These are phyloP conservation scores for Histomonas meleagridis DNA, from an alignment of 208 protist genomes.

Conservation along the genomic window DNA sequence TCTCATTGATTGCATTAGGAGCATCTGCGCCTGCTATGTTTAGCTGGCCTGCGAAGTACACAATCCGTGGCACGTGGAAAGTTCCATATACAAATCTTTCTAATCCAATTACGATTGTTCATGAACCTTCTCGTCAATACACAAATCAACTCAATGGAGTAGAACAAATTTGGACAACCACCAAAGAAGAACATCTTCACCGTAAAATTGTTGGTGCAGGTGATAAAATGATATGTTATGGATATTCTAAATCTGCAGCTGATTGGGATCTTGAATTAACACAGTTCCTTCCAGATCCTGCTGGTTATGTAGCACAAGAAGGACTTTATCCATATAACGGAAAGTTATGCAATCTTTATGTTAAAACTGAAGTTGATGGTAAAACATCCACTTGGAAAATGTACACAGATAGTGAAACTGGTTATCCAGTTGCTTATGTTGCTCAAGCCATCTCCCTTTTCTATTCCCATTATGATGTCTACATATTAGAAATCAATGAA, in stretches of 20 bases:
- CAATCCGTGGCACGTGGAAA: not conserved
- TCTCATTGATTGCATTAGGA: too few species aligned
- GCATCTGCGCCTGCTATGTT: too few species aligned
- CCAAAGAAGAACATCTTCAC: not conserved
- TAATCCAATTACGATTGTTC: constrained; percentile 15
- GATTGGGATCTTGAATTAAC: not conserved
- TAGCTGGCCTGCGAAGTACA: not conserved
- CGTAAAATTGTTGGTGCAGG: not conserved
- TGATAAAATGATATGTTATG: constrained; percentile 2
- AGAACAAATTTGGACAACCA: not conserved
- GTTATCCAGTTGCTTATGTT: constrained; percentile 29
- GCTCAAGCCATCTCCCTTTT: not conserved
- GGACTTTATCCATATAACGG: not conserved
- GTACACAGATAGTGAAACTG: not conserved
- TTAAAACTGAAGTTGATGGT: not conserved
- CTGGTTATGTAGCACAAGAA: not conserved
- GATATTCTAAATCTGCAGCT: not conserved
- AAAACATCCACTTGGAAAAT: not conserved
- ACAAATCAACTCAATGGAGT: not conserved
- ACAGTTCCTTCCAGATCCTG: constrained; percentile 27
- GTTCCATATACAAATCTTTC: constrained; percentile 28
- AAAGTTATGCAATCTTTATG: not conserved
- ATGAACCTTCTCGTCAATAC: not conserved
- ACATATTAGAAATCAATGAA: constrained; percentile 8
- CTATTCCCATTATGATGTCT: not conserved